These are phyloP conservation scores for Solanum ossicruentum DNA, from an alignment of 257 asterid genomes.

Conservation along the genomic window DNA sequence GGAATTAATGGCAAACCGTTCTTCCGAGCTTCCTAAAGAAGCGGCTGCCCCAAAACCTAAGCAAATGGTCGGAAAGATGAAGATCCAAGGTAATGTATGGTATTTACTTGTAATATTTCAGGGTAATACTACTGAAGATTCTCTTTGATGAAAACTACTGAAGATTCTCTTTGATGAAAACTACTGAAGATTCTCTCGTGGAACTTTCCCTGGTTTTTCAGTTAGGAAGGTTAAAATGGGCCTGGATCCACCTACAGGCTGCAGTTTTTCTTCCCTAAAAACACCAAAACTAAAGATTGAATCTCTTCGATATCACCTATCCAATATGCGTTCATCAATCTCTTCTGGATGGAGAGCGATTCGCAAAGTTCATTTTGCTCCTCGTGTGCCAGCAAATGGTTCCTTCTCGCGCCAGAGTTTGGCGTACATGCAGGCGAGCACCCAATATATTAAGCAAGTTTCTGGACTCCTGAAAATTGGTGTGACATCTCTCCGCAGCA, in stretches of 20 bases:
- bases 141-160: neutral
- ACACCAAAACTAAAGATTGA: slow-evolving; percentile 32
- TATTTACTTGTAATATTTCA: neutral
- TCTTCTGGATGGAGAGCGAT: slow-evolving; percentile 37
- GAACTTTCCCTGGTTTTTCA: slow-evolving; percentile 10
- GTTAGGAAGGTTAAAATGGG: slow-evolving; percentile 36
- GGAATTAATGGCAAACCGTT: slow-evolving; percentile 31
- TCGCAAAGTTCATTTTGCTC: slow-evolving; percentile 23
- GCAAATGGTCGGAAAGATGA: slow-evolving; percentile 48
- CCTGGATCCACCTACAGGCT: slow-evolving; percentile 34
- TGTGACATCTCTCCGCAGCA: slow-evolving; percentile 35
- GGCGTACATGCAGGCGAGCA: slow-evolving; percentile 35
- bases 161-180: neutral
- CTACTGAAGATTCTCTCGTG: neutral
- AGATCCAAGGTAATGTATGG: slow-evolving; percentile 30
- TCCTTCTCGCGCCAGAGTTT: slow-evolving; percentile 43
- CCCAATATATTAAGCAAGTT: slow-evolving; percentile 37
- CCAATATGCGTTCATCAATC: slow-evolving; percentile 14
- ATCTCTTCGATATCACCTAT: slow-evolving; percentile 14
- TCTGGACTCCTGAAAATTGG: slow-evolving; percentile 47
- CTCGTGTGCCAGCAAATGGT: slow-evolving; percentile 24
- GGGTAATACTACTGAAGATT: neutral
- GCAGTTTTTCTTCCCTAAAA: slow-evolving; percentile 25
- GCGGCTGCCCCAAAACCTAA: slow-evolving; percentile 32
- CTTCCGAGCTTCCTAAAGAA: slow-evolving; percentile 29